These are phyloP conservation scores for Parsonsia alboflavescens DNA, from an alignment of 257 asterid species.

Conservation along the genomic window DNA sequence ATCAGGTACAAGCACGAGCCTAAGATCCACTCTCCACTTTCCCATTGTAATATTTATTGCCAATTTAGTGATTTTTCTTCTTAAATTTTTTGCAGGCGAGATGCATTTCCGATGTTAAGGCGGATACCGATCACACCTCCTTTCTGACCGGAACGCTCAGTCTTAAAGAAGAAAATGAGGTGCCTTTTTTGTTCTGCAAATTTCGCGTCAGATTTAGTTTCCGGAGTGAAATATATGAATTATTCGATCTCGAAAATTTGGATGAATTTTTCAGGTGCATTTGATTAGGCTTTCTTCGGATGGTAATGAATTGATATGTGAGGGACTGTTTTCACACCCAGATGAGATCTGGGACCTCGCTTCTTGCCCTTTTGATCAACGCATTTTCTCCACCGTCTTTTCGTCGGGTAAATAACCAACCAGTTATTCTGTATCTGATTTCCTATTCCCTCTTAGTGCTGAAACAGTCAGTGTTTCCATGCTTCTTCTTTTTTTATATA, in stretches of 20 bases:
- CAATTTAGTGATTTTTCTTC: constrained; percentile 9
- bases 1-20: constrained; percentile 50
- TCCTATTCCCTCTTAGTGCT: not conserved
- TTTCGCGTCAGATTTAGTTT: not conserved
- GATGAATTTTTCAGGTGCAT: constrained; percentile 64
- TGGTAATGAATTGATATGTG: constrained; percentile 79
- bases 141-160: constrained; percentile 90
- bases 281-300: constrained; percentile 73
- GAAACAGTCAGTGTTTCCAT: not conserved
- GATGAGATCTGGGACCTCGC: constrained; percentile 95
- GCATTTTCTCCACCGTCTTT: constrained; percentile 88
- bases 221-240: not conserved
- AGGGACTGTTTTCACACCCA: constrained; percentile 92
- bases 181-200: constrained; percentile 7
- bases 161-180: constrained; percentile 98
- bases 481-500: constrained; percentile 13
- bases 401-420: constrained; percentile 53
- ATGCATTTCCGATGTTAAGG: constrained; percentile 95
- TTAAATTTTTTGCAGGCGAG: constrained; percentile 55
- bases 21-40: not conserved
- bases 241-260: constrained; percentile 18
- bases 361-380: constrained; percentile 88
- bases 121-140: constrained; percentile 93
- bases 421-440: not conserved
- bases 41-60: constrained; percentile 8